Conservation (phyloP, 2,329 filamentous ascomycete genomes). For the Aspergillus tanneri region DNA sequence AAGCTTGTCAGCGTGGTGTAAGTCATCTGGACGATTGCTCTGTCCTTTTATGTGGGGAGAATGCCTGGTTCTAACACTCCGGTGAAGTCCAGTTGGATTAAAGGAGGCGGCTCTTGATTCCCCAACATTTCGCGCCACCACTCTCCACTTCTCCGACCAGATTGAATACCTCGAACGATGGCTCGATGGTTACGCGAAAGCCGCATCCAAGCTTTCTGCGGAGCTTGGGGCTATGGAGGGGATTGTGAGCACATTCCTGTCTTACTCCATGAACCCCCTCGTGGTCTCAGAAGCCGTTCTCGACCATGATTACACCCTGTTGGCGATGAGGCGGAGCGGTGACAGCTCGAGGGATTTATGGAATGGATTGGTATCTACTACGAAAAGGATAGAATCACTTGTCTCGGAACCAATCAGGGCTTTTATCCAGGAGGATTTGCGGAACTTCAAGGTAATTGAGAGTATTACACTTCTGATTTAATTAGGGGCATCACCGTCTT, state of each 20-base stretch:
- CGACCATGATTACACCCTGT: slow-evolving; percentile 90
- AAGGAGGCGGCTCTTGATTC: slow-evolving; percentile 97
- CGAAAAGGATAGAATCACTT: slow-evolving; percentile 73
- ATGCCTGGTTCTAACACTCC: slow-evolving; percentile 14
- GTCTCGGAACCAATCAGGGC: slow-evolving; percentile 77
- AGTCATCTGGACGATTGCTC: slow-evolving; percentile 17
- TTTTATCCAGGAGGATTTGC: slow-evolving; percentile 77
- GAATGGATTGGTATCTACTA: slow-evolving; percentile 69
- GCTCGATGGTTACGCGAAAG: slow-evolving; percentile 72
- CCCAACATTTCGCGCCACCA: slow-evolving; percentile 86
- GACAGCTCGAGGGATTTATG: slow-evolving; percentile 88
- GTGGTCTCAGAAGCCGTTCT: slow-evolving; percentile 78
- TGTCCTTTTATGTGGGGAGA: neutral
- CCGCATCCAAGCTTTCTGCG: slow-evolving; percentile 60
- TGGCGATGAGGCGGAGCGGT: slow-evolving; percentile 79
- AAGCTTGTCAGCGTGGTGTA: slow-evolving; percentile 50
- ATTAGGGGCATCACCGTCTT: slow-evolving; percentile 15
- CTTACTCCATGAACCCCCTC: slow-evolving; percentile 70
- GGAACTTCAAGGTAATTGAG: slow-evolving; percentile 67
- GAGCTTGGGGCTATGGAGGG: slow-evolving; percentile 75
- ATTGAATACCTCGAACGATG: slow-evolving; percentile 88
- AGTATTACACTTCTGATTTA: neutral
- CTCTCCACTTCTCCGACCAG: slow-evolving; percentile 85
- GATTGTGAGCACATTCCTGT: slow-evolving; percentile 72
- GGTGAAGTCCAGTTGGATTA: slow-evolving; percentile 69